Conservation (phyloP, 2,329 filamentous ascomycete genomes). For the Cordyceps cateniannulata region DNA sequence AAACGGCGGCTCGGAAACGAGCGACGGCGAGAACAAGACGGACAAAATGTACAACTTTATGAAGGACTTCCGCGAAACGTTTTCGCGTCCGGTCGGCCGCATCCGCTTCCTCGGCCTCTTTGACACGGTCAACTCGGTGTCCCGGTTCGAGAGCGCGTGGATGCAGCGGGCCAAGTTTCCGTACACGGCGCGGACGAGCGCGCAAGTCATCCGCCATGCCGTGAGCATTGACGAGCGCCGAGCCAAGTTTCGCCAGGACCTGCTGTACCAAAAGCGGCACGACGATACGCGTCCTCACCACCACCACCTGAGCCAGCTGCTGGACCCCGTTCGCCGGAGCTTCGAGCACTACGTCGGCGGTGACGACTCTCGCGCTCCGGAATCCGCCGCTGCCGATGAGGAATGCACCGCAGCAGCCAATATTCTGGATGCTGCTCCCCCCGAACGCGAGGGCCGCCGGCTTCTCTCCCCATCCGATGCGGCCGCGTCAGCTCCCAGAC, state of each 20-base stretch:
- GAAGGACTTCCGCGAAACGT: constrained; percentile 75
- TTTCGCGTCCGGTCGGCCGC: constrained; percentile 65
- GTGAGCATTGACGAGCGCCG: constrained; percentile 66
- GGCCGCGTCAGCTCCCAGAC: constrained; percentile 4
- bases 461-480: constrained; percentile 4
- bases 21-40: constrained; percentile 18
- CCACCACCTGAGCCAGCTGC: constrained; percentile 18
- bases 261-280: constrained; percentile 48
- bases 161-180: constrained; percentile 77
- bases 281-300: constrained; percentile 15
- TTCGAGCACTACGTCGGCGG: constrained; percentile 10
- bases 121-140: constrained; percentile 76
- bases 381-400: too few species aligned
- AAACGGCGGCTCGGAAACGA: constrained; percentile 30
- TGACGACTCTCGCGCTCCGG: neutral
- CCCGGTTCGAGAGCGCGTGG: constrained; percentile 67
- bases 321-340: constrained; percentile 17
- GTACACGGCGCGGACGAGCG: constrained; percentile 53
- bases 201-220: constrained; percentile 59
- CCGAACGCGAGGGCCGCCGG: neutral
- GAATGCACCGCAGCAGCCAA: neutral
- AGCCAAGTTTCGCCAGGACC: constrained; percentile 65
- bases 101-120: constrained; percentile 75
- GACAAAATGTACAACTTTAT: constrained; percentile 63
- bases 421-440: neutral